Conservation (phyloP, 2,329 filamentous ascomycete species). For the Cladophialophora bantiana region DNA sequence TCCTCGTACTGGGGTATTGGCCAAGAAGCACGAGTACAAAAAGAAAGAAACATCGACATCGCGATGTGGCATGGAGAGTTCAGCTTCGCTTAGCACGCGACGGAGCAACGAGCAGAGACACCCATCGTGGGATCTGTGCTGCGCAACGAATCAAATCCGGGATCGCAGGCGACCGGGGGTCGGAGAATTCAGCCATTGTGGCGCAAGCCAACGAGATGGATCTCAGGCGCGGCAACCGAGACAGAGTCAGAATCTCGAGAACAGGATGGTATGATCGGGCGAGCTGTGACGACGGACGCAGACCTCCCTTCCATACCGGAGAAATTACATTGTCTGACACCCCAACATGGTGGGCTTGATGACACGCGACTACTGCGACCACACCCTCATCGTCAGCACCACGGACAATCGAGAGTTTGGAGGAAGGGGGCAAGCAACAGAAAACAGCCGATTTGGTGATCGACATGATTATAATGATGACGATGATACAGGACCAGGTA, state of each 20-base stretch:
- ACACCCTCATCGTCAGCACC: not conserved
- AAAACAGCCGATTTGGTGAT: not conserved
- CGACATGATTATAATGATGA: not conserved
- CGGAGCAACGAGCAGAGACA: not conserved
- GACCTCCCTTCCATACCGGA: not conserved
- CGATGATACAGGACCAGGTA: conserved; percentile 1
- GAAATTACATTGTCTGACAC: not conserved
- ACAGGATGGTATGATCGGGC: not conserved
- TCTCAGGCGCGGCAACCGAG: not conserved
- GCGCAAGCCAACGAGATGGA: not conserved
- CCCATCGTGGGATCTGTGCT: not conserved
- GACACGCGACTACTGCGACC: not conserved
- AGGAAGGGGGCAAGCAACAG: not conserved
- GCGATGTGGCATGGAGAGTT: not conserved
- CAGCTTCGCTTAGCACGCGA: not conserved
- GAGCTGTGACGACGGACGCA: not conserved
- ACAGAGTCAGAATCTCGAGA: not conserved
- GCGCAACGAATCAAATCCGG: not conserved
- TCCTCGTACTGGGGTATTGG: not conserved
- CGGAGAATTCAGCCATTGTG: not conserved
- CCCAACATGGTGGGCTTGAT: not conserved
- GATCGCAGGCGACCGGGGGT: not conserved
- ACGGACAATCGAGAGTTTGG: not conserved
- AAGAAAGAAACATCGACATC: not conserved
- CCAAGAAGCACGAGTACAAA: not conserved